Conservation (phyloP, 2,329 filamentous ascomycete genomes). For the Penicillium decumbens region DNA sequence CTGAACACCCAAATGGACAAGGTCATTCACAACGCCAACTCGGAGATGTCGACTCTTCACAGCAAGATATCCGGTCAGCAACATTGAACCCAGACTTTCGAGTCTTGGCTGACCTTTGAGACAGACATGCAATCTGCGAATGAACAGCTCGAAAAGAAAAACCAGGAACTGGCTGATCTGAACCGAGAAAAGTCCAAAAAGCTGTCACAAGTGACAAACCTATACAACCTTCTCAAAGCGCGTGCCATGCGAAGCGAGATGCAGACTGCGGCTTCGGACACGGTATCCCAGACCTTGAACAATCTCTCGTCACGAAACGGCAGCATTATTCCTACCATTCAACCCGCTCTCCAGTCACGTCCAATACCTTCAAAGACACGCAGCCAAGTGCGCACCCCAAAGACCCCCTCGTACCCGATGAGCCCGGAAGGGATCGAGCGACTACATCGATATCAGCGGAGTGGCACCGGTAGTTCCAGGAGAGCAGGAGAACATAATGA, state of each 20-base stretch:
- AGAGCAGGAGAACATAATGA: conserved; percentile 20
- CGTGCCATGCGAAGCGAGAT: conserved; percentile 53
- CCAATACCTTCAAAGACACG: background rate
- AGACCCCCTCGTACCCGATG: conserved; percentile 24
- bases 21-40: conserved; percentile 68
- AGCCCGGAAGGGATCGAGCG: conserved; percentile 33
- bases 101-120: conserved; percentile 5
- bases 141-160: conserved; percentile 62
- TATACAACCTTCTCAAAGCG: conserved; percentile 55
- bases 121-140: conserved; percentile 58
- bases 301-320: conserved; percentile 26
- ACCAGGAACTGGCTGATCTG: conserved; percentile 63
- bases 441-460: conserved; percentile 39
- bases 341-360: background rate
- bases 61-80: conserved; percentile 59
- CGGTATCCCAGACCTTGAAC: conserved; percentile 46
- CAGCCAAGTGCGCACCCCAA: conserved; percentile 18
- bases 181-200: conserved; percentile 68
- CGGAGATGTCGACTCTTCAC: conserved; percentile 63
- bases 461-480: conserved; percentile 38
- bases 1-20: conserved; percentile 67
- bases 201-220: conserved; percentile 61
- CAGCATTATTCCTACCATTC: conserved; percentile 6
- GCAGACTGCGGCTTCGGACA: conserved; percentile 52
- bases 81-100: background rate